Conservation (phyloP, 768 basidiomycete species). For the Kondoa subrosea region DNA sequence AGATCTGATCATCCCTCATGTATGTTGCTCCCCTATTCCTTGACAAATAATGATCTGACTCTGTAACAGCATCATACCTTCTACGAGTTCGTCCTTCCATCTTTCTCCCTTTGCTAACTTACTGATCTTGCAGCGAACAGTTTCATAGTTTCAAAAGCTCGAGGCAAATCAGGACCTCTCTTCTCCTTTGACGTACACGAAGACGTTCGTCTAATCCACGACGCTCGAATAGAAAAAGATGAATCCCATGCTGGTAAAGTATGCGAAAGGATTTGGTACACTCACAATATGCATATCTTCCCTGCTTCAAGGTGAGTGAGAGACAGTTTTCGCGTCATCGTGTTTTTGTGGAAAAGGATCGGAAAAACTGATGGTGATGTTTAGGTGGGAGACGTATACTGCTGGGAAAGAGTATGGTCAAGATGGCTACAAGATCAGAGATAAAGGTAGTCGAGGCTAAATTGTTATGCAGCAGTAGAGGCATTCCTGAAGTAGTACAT, state of each 20-base stretch:
- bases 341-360: too few species aligned
- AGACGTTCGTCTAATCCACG: constrained; percentile 80
- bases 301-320: too few species aligned
- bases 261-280: constrained; percentile 87
- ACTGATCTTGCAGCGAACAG: constrained; percentile 12
- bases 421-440: too few species aligned
- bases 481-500: too few species aligned
- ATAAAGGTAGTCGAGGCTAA: too few species aligned
- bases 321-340: too few species aligned
- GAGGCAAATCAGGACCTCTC: constrained; percentile 91
- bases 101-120: not conserved
- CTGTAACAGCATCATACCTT: constrained; percentile 77
- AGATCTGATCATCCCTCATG: constrained; percentile 92
- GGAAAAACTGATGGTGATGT: too few species aligned
- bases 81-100: constrained; percentile 42
- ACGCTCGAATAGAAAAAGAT: constrained; percentile 92
- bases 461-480: too few species aligned
- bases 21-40: constrained; percentile 33
- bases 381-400: too few species aligned
- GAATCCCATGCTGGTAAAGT: constrained; percentile 95
- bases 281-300: constrained; percentile 92
- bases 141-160: constrained; percentile 94
- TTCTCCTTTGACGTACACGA: constrained; percentile 99
- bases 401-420: too few species aligned
- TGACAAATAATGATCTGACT: not conserved